Conservation (phyloP, 2,329 filamentous ascomycete genomes). For the Chrysoporthe puriensis region DNA sequence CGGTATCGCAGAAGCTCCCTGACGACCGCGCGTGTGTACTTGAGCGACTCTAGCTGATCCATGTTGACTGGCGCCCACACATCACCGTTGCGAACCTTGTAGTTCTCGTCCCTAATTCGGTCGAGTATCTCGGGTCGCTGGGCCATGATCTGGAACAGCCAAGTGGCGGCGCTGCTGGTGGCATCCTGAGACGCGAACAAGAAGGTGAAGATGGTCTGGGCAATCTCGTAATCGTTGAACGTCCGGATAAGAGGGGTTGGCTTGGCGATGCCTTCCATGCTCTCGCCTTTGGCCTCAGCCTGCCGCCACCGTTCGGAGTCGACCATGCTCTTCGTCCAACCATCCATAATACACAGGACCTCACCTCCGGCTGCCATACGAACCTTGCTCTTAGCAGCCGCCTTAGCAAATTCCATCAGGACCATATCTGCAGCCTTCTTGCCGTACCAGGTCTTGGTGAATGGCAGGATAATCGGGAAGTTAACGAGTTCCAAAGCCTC, state of each 20-base stretch:
- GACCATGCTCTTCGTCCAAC: conserved; percentile 87
- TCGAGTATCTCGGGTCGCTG: conserved; percentile 92
- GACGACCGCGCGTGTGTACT: conserved; percentile 89
- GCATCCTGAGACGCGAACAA: conserved; percentile 97
- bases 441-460: conserved; percentile 94
- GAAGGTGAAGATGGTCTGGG: conserved; percentile 93
- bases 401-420: conserved; percentile 84
- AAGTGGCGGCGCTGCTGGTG: conserved; percentile 89
- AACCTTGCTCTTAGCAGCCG: conserved; percentile 89
- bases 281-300: conserved; percentile 72
- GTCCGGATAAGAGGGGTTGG: conserved; percentile 80
- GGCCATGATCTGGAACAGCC: conserved; percentile 93
- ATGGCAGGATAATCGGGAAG: conserved; percentile 95
- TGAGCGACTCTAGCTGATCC: conserved; percentile 85
- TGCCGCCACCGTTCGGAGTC: conserved; percentile 82
- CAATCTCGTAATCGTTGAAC: conserved; percentile 89
- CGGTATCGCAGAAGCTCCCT: conserved; percentile 91
- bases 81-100: conserved; percentile 75
- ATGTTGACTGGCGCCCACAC: conserved; percentile 71
- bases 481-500: conserved; percentile 96
- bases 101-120: conserved; percentile 89
- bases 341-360: conserved; percentile 91
- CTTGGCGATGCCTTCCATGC: conserved; percentile 74
- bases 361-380: conserved; percentile 88
- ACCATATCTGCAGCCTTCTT: conserved; percentile 96